Percentiles rank a stretch among this genome's conserved stretches.
Conservation (phyloP, 2,329 filamentous ascomycete genomes). For the Tothia fuscella region DNA sequence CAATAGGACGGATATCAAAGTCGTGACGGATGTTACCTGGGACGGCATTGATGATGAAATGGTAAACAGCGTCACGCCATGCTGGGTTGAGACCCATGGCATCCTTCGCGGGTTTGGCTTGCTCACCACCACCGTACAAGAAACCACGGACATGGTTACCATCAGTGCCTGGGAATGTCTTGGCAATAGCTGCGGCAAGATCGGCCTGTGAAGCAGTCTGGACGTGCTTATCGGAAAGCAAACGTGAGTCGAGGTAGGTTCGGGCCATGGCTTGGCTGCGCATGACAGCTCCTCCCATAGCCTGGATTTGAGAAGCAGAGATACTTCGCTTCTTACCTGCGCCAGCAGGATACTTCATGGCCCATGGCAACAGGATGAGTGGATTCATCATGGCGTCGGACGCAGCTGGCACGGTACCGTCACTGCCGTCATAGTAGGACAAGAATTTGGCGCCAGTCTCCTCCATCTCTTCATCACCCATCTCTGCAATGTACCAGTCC, state of each 20-base stretch:
- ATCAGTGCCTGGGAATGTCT: slow-evolving; percentile 4
- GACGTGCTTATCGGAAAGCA: slow-evolving; percentile 8
- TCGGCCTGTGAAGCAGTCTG: slow-evolving; percentile 1
- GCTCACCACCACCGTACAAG: slow-evolving; percentile 9
- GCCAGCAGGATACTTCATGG: background rate
- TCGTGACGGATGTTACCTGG: slow-evolving; percentile 10
- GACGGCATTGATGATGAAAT: slow-evolving; percentile 11
- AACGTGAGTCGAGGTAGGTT: slow-evolving; percentile 12
- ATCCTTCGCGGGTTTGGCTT: slow-evolving; percentile 6
- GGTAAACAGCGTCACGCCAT: slow-evolving; percentile 5
- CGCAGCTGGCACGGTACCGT: slow-evolving; percentile 4
- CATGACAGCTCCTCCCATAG: background rate
- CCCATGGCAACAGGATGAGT: slow-evolving; percentile 6
- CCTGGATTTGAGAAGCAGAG: background rate
- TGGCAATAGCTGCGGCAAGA: slow-evolving; percentile 4
- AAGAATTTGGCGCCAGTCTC: slow-evolving; percentile 7
- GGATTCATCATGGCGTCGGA: slow-evolving; percentile 10
- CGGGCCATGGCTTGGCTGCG: slow-evolving; percentile 8
- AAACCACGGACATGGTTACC: slow-evolving; percentile 10
- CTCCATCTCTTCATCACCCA: slow-evolving; percentile 10
- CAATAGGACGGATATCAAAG: slow-evolving; percentile 8
- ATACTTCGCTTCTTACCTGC: slow-evolving; percentile 3
- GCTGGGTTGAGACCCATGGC: slow-evolving; percentile 5
- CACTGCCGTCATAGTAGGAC: slow-evolving; percentile 9
- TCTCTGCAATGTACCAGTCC: slow-evolving; percentile 9